Evolutionary conservation across 2,329 filamentous ascomycete species (phyloP), one percentile per base, ranked within the genome.

Genomic region (Phyllosticta paracitricarpa): DNA sequence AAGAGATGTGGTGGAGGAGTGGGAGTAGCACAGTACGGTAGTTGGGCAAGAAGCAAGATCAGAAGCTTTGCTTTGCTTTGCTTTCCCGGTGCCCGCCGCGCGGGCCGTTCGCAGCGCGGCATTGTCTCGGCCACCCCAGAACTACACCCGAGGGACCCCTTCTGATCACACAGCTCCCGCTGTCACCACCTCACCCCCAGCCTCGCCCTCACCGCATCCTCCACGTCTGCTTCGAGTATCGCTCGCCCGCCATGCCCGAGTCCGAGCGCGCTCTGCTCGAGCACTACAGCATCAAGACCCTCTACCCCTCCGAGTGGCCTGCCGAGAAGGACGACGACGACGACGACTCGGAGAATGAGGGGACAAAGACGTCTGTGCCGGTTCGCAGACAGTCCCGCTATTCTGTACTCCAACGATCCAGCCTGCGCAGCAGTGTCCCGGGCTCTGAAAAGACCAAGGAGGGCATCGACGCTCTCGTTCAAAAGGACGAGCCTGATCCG

Each of bases 401-500:
- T 73, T 91, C 92, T 64, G 90, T 89, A 19, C 82, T 97, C 58
- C 90, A 94, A 72, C 83, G 87, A 62, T 85, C 85, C 59, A 83
- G 88, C 56, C 84, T 86, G 67, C 82, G 86, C 62, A 82, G 83
- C 68, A 89, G 84, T 71, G 76, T 89, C 19, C 82, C 84, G 0
- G 88, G 88, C 1, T 84, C 87, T 4, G 84, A 91, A 71, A 85
- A 82, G 69, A 84, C 83, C 2, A 83, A 82, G 57, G 83, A 85
- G 69, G 87, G 87, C 30, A 80, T 87, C 54, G 88, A 89, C 65
- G 94, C 86, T 67, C 76, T 93, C 63, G 89, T 96, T 30, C 89
- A 94, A 70, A 89, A 89, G 71, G 94, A 99, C 72, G 95, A 99
- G 73, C 84, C 90, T 1, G 94, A 99, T 76, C 91, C 94, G 4